Conservation (phyloP, 805 yeast species). For the Nakazawaea peltata region DNA sequence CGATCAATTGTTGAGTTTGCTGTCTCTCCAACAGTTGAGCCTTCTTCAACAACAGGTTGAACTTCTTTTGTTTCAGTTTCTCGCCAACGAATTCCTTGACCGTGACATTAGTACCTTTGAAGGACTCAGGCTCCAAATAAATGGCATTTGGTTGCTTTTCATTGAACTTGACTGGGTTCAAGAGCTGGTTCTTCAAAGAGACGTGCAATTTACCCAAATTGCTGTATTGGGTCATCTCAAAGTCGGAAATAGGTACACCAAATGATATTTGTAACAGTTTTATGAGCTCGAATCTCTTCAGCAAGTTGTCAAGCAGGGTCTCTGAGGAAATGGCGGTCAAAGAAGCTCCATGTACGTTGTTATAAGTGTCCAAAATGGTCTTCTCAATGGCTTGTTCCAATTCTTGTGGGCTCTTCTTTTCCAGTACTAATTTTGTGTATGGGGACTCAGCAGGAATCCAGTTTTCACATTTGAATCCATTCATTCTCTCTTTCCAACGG, state of each 20-base stretch:
- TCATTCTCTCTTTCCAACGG: conserved; percentile 15
- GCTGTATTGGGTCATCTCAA: conserved; percentile 32
- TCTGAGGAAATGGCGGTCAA: conserved; percentile 3
- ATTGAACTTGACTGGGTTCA: conserved; percentile 35
- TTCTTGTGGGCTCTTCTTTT: background rate
- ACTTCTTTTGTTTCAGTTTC: conserved; percentile 34
- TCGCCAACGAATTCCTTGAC: conserved; percentile 43
- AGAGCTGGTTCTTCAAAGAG: conserved; percentile 27
- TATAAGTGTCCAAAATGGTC: conserved; percentile 13
- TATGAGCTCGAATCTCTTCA: conserved; percentile 37
- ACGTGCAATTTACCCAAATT: conserved; percentile 28
- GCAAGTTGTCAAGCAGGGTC: conserved; percentile 29
- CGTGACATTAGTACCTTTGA: conserved; percentile 48
- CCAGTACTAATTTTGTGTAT: conserved; percentile 10
- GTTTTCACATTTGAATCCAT: conserved; percentile 19
- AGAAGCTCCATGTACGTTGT: background rate
- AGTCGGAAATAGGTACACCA: conserved; percentile 48
- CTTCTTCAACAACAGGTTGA: conserved; percentile 37
- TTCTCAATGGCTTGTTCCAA: conserved; percentile 11
- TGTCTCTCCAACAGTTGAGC: conserved; percentile 19
- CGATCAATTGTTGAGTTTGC: conserved; percentile 4
- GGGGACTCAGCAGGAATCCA: conserved; percentile 23
- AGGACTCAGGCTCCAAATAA: conserved; percentile 47
- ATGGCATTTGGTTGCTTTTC: conserved; percentile 75
- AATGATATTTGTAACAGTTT: conserved; percentile 41